Conservation (phyloP, 495 filamentous ascomycete genomes). For the Talaromyces borbonicus region DNA sequence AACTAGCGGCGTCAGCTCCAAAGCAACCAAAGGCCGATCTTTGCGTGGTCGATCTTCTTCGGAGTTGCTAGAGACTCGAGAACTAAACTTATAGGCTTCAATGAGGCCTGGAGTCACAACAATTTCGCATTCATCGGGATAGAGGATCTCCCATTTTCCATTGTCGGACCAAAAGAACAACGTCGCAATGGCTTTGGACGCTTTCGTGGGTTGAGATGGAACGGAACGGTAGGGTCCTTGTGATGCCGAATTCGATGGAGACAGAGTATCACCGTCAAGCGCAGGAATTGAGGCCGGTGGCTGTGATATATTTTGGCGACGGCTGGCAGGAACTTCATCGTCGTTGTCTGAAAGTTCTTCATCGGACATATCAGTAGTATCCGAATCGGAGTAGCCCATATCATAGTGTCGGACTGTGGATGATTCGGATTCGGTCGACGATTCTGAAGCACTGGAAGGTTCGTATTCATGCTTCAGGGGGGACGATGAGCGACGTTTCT, state of each 20-base stretch:
- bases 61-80: constrained; percentile 12
- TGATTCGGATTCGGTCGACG: constrained; percentile 41
- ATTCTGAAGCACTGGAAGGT: constrained; percentile 69
- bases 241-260: constrained; percentile 68
- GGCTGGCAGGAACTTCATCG: constrained; percentile 26
- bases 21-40: constrained; percentile 56
- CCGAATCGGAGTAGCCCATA: constrained; percentile 36
- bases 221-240: constrained; percentile 53
- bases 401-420: constrained; percentile 42
- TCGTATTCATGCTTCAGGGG: constrained; percentile 97
- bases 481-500: constrained; percentile 72
- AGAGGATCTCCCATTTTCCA: constrained; percentile 70
- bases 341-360: constrained; percentile 44
- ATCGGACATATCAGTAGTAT: constrained; percentile 33
- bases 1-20: constrained; percentile 82
- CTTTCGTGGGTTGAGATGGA: constrained; percentile 44
- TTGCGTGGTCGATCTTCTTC: constrained; percentile 20
- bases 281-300: constrained; percentile 32
- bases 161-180: constrained; percentile 80
- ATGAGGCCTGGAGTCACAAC: constrained; percentile 75
- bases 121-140: constrained; percentile 68
- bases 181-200: constrained; percentile 57
- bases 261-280: constrained; percentile 43
- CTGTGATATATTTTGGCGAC: not conserved
- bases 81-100: constrained; percentile 62